Base-by-base conservation (phyloP, 2,329 filamentous ascomycete species). In the Trichoderma arundinaceum region DNA sequence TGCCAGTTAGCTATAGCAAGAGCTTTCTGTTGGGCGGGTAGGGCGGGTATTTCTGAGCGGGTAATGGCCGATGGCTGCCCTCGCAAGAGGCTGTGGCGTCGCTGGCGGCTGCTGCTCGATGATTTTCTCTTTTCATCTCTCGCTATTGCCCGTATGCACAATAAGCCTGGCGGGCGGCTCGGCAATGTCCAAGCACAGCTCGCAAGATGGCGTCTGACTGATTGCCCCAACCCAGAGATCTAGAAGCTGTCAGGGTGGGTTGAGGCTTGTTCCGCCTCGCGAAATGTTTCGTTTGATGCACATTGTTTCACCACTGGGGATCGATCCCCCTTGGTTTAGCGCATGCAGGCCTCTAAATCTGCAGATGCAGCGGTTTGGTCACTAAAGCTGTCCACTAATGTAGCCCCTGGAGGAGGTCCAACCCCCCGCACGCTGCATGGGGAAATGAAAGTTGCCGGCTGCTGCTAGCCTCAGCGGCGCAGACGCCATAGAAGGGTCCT, bases 271-370 rank as follows among this genome's bases (percentile, higher is more conserved):
- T 28, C 22, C 22, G 22, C 4, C 22, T 28, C 2, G 22, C 22
- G 22, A 60, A 51, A 38, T 60, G 57, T 60, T 60, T 60, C 57
- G 57, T 60, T 51, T 51, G 57, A 51, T 38, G 57, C 44, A 51
- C 33, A 48, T 22, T 38, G 57, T 60, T 60, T 60, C 57, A 51
- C 44, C 38, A 57, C 6, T 3, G 7, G 12, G 13, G 7, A 44
- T 22, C 53, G 19, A 22, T 17, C 39, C 28, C 48, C 28, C 58
- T 38, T 52, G 28, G 46, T 43, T 38, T 52, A 62, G 58, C 38
- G 58, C 58, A 32, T 15, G 38, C 48, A 62, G 48, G 58, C 58
- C 38, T 43, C 58, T 62, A 49, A 62, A 62, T 33, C 57, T 52
- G 35, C 28, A 33, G 19, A 32, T 53, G 41, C 54, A 62, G 35